Conservation (phyloP, 768 basidiomycete species). For the Russula earlei region DNA sequence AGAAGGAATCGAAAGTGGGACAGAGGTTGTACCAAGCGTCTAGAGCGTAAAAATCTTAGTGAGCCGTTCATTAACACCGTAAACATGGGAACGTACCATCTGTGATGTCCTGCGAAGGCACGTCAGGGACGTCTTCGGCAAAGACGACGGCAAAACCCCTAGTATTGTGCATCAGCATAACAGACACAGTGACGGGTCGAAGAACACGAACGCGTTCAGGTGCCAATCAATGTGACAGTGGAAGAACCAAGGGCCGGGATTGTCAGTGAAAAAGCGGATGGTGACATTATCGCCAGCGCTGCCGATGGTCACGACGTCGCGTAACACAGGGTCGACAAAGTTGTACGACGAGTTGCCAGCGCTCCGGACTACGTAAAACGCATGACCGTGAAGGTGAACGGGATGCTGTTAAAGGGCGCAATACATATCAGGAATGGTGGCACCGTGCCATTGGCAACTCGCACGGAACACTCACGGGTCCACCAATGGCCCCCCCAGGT, state of each 20-base stretch:
- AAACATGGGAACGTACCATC: not conserved
- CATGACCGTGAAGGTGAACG: constrained; percentile 16
- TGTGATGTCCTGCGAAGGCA: not conserved
- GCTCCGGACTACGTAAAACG: constrained; percentile 6
- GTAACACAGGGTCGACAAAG: constrained; percentile 17
- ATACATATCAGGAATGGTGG: not conserved
- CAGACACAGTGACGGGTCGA: constrained; percentile 33
- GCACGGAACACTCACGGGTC: constrained; percentile 16
- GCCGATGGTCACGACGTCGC: constrained; percentile 21
- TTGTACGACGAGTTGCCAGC: constrained; percentile 12
- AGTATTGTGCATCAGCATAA: not conserved
- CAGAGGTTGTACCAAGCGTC: constrained; percentile 1
- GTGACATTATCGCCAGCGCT: constrained; percentile 15
- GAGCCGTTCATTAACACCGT: too few species aligned
- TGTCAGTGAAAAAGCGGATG: constrained; percentile 26
- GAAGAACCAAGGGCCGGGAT: constrained; percentile 25
- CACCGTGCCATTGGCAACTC: too few species aligned
- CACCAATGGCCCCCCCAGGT: constrained; percentile 33
- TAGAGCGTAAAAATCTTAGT: not conserved
- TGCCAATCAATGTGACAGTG: constrained; percentile 29
- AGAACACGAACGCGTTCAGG: constrained; percentile 41
- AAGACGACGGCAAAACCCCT: constrained; percentile 16
- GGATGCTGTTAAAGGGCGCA: constrained; percentile 4
- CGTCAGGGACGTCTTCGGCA: constrained; percentile 12
- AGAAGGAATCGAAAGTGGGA: constrained; percentile 1